phyloP scores from a whole-genome alignment of 257 asterid genomes.

The Solanum stenotomum region DNA sequence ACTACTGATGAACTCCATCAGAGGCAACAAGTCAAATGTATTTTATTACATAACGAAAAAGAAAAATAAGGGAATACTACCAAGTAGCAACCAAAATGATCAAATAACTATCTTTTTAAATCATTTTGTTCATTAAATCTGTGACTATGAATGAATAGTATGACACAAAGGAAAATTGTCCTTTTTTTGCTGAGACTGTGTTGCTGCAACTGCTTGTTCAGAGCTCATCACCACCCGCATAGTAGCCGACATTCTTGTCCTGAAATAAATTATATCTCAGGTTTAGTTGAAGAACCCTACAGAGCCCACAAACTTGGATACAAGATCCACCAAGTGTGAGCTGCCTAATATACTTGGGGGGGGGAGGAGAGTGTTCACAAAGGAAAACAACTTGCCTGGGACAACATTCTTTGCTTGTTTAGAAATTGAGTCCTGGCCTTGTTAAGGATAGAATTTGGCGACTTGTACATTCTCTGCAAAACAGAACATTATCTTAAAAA shows the following conservation, averaged over 20 bases:
- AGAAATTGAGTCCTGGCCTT: slow-evolving; percentile 80
- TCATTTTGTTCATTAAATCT: not conserved
- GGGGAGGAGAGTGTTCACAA: not conserved
- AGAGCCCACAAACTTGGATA: not conserved
- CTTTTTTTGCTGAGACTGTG: not conserved
- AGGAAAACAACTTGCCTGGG: slow-evolving; percentile 42
- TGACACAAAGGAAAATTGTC: not conserved
- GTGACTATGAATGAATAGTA: not conserved
- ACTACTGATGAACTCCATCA: not conserved
- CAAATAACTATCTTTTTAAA: not conserved
- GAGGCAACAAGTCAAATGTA: not conserved
- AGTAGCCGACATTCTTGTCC: slow-evolving; percentile 66
- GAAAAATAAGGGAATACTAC: not conserved
- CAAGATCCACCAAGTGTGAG: not conserved
- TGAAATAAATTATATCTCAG: slow-evolving; percentile 10
- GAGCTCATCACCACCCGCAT: slow-evolving; percentile 29
- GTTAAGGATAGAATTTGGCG: slow-evolving; percentile 67
- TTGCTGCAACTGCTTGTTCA: not conserved
- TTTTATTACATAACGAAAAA: not conserved
- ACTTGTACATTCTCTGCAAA: slow-evolving; percentile 62
- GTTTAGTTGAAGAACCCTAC: not conserved
- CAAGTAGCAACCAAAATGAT: not conserved
- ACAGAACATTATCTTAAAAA: not conserved
- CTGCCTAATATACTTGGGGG: not conserved
- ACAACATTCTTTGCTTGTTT: slow-evolving; percentile 64